Conservation (phyloP, 805 yeast genomes). For the Lachancea mirantina region DNA sequence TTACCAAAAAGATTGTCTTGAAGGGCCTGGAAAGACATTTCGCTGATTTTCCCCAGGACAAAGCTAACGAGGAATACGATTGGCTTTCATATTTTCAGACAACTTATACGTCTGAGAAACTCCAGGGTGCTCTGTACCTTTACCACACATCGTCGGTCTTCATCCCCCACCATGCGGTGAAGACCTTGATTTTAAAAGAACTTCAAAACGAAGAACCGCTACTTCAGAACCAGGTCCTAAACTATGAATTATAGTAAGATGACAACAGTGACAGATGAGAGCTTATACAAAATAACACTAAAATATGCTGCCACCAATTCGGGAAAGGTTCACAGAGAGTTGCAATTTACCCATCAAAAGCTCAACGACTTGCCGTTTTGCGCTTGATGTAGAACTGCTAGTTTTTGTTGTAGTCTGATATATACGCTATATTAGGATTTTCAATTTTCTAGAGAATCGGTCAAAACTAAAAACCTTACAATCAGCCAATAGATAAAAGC, state of each 20-base stretch:
- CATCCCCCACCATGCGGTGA: slow-evolving; percentile 7
- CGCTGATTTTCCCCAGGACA: slow-evolving; percentile 16
- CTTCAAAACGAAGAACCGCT: slow-evolving; percentile 21
- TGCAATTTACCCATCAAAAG: too few species aligned
- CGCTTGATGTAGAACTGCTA: too few species aligned
- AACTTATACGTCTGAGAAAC: slow-evolving; percentile 11
- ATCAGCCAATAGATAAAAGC: too few species aligned
- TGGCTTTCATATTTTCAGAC: slow-evolving; percentile 19
- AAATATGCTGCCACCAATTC: too few species aligned
- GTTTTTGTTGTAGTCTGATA: too few species aligned
- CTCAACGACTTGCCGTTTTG: too few species aligned
- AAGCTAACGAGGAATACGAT: slow-evolving; percentile 16
- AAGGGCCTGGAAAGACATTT: slow-evolving; percentile 25
- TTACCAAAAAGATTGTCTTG: slow-evolving; percentile 28
- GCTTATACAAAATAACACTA: too few species aligned
- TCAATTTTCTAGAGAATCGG: not conserved
- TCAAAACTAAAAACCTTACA: not conserved
- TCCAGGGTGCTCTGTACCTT: slow-evolving; percentile 18
- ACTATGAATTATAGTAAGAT: slow-evolving; percentile 24
- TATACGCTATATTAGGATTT: not conserved
- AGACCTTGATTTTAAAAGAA: slow-evolving; percentile 17
- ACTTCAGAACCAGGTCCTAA: slow-evolving; percentile 19
- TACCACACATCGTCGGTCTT: slow-evolving; percentile 6
- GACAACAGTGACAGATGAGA: too few species aligned
- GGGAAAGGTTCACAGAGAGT: too few species aligned